Conservation (phyloP, 768 basidiomycete species). For the Mycena metata region DNA sequence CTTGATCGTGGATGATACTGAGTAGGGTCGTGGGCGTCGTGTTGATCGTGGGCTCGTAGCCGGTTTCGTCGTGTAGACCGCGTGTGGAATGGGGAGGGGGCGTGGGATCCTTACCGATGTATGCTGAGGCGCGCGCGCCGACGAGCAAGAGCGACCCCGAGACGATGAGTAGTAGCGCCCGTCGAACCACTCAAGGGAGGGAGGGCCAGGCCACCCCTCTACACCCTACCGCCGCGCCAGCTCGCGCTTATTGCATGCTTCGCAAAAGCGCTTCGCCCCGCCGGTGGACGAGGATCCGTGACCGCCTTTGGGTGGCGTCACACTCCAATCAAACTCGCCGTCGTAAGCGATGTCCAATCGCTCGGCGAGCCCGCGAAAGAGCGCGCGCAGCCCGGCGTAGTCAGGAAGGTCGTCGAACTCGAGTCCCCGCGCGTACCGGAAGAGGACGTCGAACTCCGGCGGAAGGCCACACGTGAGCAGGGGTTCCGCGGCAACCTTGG, state of each 20-base stretch:
- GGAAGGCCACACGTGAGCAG: slow-evolving; percentile 82
- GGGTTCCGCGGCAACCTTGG: slow-evolving; percentile 75
- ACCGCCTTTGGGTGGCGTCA: slow-evolving; percentile 33
- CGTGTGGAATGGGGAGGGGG: not conserved
- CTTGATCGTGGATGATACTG: slow-evolving; percentile 2
- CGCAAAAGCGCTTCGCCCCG: slow-evolving; percentile 37
- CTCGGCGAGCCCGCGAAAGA: slow-evolving; percentile 74
- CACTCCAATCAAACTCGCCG: slow-evolving; percentile 55
- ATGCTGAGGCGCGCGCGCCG: not conserved
- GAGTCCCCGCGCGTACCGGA: slow-evolving; percentile 83
- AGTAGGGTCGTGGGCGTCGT: slow-evolving; percentile 8
- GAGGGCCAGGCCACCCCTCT: slow-evolving; percentile 1
- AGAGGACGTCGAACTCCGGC: slow-evolving; percentile 85
- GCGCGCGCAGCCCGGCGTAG: slow-evolving; percentile 83
- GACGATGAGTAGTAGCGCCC: not conserved
- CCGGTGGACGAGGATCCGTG: slow-evolving; percentile 10
- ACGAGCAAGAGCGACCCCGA: not conserved
- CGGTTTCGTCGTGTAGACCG: not conserved
- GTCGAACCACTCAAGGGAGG: not conserved
- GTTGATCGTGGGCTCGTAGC: slow-evolving; percentile 11
- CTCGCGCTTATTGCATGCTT: slow-evolving; percentile 41
- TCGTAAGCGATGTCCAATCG: slow-evolving; percentile 70
- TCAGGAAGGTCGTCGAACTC: slow-evolving; percentile 93
- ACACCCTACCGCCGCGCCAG: slow-evolving; percentile 30
- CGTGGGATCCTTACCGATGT: slow-evolving; percentile 1